Conservation (phyloP, 2,329 filamentous ascomycete species). For the Teratosphaeria viscida region DNA sequence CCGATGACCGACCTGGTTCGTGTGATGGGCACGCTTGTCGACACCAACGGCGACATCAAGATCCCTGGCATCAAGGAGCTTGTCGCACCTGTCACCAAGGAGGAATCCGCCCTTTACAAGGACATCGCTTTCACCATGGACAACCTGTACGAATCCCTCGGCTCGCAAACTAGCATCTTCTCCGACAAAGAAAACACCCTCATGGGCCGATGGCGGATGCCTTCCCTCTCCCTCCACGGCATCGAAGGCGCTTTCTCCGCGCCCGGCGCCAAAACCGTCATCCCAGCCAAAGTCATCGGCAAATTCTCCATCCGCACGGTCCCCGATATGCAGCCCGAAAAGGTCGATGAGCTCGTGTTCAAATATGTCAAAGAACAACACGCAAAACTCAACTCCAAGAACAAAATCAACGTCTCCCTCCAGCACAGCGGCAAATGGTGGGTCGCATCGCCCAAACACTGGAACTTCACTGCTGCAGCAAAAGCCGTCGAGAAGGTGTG, state of each 20-base stretch:
- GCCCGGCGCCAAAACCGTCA: conserved; percentile 94
- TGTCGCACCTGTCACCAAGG: conserved; percentile 75
- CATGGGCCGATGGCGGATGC: conserved; percentile 93
- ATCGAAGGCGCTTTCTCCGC: conserved; percentile 90
- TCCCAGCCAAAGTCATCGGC: conserved; percentile 92
- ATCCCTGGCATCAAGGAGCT: conserved; percentile 92
- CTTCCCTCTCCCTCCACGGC: conserved; percentile 87
- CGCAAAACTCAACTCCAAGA: conserved; percentile 82
- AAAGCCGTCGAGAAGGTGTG: conserved; percentile 97
- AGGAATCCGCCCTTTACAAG: conserved; percentile 81
- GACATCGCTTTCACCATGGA: conserved; percentile 93
- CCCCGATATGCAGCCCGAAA: conserved; percentile 88
- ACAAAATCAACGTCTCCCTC: conserved; percentile 68
- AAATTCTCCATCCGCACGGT: conserved; percentile 98
- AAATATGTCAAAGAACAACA: conserved; percentile 77
- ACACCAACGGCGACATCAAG: conserved; percentile 81
- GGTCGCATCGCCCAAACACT: conserved; percentile 95
- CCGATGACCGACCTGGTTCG: conserved; percentile 93
- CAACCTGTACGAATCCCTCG: conserved; percentile 82
- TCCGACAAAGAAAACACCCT: conserved; percentile 83
- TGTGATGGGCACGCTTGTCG: conserved; percentile 73
- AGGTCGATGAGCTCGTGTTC: conserved; percentile 76
- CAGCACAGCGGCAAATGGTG: conserved; percentile 97
- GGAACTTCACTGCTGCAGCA: conserved; percentile 90
- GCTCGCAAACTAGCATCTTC: conserved; percentile 77